Conservation (phyloP, 2,329 filamentous ascomycete species). For the Fusarium newnesense region DNA sequence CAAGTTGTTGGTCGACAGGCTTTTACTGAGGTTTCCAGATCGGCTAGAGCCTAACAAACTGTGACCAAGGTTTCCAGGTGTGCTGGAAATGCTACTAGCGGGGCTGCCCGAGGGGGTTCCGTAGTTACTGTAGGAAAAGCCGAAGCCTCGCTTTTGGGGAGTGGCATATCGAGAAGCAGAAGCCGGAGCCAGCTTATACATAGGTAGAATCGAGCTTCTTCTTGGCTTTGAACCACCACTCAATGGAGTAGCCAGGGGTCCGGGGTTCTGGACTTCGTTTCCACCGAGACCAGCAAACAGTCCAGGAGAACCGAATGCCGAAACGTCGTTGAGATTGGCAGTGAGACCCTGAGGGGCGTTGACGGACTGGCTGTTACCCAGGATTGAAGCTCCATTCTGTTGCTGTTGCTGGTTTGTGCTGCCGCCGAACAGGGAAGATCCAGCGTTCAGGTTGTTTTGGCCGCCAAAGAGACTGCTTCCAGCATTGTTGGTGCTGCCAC, state of each 20-base stretch:
- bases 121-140: constrained; percentile 93
- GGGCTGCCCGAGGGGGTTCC: constrained; percentile 80
- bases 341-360: constrained; percentile 74
- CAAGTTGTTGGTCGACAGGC: constrained; percentile 86
- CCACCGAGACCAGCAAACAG: constrained; percentile 80
- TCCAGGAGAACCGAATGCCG: constrained; percentile 88
- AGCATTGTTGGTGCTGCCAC: constrained; percentile 55
- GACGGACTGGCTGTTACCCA: constrained; percentile 63
- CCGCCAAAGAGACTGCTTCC: constrained; percentile 66
- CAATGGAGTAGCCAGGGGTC: constrained; percentile 90
- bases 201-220: constrained; percentile 81
- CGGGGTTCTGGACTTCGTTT: constrained; percentile 75
- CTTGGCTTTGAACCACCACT: constrained; percentile 79
- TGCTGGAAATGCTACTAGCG: constrained; percentile 71
- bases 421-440: constrained; percentile 57
- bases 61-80: constrained; percentile 73
- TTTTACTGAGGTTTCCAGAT: constrained; percentile 81
- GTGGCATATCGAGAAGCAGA: constrained; percentile 84
- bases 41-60: constrained; percentile 75
- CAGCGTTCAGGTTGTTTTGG: constrained; percentile 57
- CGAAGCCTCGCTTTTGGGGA: constrained; percentile 87
- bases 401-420: constrained; percentile 61
- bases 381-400: constrained; percentile 65
- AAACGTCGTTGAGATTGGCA: constrained; percentile 83
- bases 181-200: constrained; percentile 87